phyloP scores from a whole-genome alignment of 2,329 filamentous ascomycete species.

The Pseudogymnoascus sp. region DNA sequence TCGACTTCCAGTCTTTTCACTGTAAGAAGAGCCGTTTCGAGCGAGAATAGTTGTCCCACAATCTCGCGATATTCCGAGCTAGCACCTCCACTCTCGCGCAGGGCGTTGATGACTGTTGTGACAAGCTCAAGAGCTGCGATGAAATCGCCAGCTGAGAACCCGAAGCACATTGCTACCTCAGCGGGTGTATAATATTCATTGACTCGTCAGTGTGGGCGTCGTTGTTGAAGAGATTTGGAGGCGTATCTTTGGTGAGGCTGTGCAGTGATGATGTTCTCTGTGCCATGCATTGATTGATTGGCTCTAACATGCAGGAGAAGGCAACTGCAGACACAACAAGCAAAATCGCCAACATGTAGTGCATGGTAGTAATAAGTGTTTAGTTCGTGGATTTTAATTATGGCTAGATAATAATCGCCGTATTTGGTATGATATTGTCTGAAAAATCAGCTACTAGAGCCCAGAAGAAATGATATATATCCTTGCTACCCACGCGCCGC shows the following conservation, averaged over 20 bases:
- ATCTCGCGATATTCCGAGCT: conserved; percentile 12
- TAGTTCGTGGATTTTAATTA: neutral
- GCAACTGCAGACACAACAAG: neutral
- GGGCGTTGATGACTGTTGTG: conserved; percentile 15
- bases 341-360: neutral
- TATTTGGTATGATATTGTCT: neutral
- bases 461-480: neutral
- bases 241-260: neutral
- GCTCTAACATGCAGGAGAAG: neutral
- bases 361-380: neutral
- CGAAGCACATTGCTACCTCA: conserved; percentile 22
- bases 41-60: conserved; percentile 14
- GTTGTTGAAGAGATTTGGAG: neutral
- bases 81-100: conserved; percentile 14
- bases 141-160: conserved; percentile 24
- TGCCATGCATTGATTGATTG: neutral
- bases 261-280: neutral
- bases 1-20: conserved; percentile 24
- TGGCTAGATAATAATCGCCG: neutral
- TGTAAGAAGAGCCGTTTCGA: conserved; percentile 23
- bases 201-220: neutral
- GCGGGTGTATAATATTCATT: neutral
- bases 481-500: neutral
- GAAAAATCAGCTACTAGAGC: neutral
- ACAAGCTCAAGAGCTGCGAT: conserved; percentile 22